A percentile compares a stretch with the other conserved stretches of the same genome.
These are phyloP conservation scores for Arachis hypogaea DNA, from an alignment of 306 rosid genomes.

Conservation along the genomic window DNA sequence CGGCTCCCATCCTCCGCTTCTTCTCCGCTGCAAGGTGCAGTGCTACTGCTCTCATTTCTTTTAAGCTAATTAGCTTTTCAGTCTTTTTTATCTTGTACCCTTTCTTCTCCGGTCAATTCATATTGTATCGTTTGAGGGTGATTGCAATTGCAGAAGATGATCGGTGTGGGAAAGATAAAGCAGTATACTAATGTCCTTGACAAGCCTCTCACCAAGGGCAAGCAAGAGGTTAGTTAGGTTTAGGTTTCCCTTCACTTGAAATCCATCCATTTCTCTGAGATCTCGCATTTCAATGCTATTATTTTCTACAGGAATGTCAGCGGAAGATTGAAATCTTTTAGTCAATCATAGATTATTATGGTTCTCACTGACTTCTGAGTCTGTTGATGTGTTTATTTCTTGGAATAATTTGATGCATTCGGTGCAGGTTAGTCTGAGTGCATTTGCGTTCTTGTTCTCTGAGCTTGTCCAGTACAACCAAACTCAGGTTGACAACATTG, in stretches of 20 bases:
- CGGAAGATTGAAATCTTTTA: not conserved
- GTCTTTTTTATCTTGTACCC: no score
- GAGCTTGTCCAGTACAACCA: conserved; percentile 99
- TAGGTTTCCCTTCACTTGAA: no score
- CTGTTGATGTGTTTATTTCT: not conserved
- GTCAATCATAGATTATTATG: not conserved
- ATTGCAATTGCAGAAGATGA: conserved; percentile 52
- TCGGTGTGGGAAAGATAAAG: conserved; percentile 91
- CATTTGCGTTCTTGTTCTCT: conserved; percentile 94
- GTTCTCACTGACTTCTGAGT: not conserved
- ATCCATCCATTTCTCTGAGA: not conserved
- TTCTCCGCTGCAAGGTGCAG: no score
- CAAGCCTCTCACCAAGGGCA: conserved; percentile 67
- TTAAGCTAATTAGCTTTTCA: no score
- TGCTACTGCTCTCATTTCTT: no score
- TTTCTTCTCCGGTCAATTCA: no score
- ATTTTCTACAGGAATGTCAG: not conserved
- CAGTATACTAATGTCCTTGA: conserved; percentile 95
- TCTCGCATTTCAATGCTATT: not conserved
- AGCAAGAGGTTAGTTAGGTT: conserved; percentile 34
- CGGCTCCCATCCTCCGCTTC: no score
- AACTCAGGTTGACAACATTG: conserved; percentile 94
- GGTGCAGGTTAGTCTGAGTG: conserved; percentile 96
- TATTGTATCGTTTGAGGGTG: not conserved
- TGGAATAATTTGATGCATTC: not conserved